A percentile compares a stretch with the other conserved stretches of the same genome.
Conservation (phyloP, 345 rosid genomes). For the Combretum micranthum region DNA sequence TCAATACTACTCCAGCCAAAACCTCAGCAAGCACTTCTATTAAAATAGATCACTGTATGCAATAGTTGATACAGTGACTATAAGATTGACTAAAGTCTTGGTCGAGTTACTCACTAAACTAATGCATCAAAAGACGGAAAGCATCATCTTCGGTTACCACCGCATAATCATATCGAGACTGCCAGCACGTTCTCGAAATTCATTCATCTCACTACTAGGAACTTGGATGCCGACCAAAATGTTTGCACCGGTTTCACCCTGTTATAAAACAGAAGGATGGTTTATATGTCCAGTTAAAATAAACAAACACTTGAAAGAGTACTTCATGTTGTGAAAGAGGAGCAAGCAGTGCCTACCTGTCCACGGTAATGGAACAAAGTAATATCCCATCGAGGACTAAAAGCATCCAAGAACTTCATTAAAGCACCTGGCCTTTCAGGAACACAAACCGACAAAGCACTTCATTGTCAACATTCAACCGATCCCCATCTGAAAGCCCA, state of each 20-base stretch:
- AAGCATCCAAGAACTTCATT: constrained; percentile 83
- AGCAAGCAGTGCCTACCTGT: background rate
- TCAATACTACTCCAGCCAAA: too few species aligned
- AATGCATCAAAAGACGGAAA: constrained; percentile 70
- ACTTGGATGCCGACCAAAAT: constrained; percentile 88
- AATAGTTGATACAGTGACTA: too few species aligned
- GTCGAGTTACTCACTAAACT: constrained; percentile 6
- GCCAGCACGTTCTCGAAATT: constrained; percentile 43
- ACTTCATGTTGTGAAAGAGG: too few species aligned
- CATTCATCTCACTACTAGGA: constrained; percentile 43
- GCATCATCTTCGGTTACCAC: constrained; percentile 54
- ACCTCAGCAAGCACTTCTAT: too few species aligned
- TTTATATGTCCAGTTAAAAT: background rate
- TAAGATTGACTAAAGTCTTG: too few species aligned
- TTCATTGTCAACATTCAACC: constrained; percentile 62
- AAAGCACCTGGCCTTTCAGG: constrained; percentile 93
- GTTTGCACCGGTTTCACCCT: constrained; percentile 96
- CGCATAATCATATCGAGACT: constrained; percentile 66
- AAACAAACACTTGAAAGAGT: too few species aligned
- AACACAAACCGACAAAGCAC: constrained; percentile 71
- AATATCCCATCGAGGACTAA: constrained; percentile 96
- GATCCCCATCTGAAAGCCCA: constrained; percentile 87
- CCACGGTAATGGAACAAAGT: constrained; percentile 90
- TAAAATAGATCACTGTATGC: too few species aligned
- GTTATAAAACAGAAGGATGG: constrained; percentile 11